Percentiles rank a stretch among this genome's conserved stretches.
These are phyloP conservation scores for Fusarium tuaranense DNA, from an alignment of 2,329 filamentous ascomycete species.

Conservation along the genomic window DNA sequence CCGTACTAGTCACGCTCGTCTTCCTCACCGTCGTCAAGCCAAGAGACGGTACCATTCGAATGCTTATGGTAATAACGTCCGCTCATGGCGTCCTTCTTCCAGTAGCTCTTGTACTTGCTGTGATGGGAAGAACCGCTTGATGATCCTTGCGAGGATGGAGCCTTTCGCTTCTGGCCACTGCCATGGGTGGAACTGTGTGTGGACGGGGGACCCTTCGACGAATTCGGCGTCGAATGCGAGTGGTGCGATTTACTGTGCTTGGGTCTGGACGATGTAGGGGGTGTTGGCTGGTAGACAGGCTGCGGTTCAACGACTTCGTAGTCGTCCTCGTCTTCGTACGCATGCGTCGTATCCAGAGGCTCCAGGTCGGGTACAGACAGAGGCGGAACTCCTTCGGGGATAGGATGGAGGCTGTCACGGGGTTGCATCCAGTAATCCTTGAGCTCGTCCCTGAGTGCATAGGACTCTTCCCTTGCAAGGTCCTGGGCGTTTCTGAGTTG, in stretches of 20 bases:
- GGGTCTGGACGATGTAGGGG: background rate
- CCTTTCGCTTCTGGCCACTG: background rate
- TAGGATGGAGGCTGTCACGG: background rate
- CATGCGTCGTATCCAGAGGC: background rate
- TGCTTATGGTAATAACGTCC: background rate
- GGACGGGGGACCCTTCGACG: too few relatives aligned
- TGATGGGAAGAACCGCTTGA: background rate
- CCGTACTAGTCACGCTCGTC: background rate
- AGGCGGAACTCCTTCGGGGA: background rate
- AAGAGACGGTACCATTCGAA: background rate
- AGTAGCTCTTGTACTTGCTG: background rate
- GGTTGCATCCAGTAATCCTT: slow-evolving; percentile 27
- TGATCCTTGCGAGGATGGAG: background rate
- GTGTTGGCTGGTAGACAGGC: background rate
- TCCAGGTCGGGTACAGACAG: background rate
- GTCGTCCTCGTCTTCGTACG: background rate
- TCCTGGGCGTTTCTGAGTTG: slow-evolving; percentile 42
- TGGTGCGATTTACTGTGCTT: background rate
- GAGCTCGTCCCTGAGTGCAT: slow-evolving; percentile 30
- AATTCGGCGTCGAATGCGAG: too few relatives aligned
- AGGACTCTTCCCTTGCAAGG: slow-evolving; percentile 25
- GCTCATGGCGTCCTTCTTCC: background rate
- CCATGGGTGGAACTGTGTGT: too few relatives aligned
- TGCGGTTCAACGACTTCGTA: background rate
- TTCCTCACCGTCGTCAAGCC: background rate